A percentile compares a stretch with the other conserved stretches of the same genome.
These are phyloP conservation scores for Pseudocercospora fijiensis DNA, from an alignment of 2,329 filamentous ascomycete genomes.

Conservation along the genomic window DNA sequence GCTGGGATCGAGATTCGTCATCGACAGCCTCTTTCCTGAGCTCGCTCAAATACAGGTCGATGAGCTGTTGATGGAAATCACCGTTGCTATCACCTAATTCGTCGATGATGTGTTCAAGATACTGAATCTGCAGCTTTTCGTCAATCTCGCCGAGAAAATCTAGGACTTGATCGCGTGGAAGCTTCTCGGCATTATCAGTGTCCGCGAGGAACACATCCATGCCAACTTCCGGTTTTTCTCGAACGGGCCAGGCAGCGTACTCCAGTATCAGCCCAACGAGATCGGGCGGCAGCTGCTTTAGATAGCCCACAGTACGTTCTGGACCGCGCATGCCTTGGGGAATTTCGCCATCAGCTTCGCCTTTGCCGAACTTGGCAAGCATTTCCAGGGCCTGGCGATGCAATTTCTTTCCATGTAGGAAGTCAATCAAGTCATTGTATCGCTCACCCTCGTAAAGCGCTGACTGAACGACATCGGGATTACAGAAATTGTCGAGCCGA, in stretches of 20 bases:
- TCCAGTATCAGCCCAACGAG: constrained; percentile 89
- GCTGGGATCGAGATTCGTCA: constrained; percentile 40
- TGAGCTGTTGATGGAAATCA: constrained; percentile 81
- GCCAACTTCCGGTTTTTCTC: constrained; percentile 67
- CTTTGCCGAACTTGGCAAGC: constrained; percentile 73
- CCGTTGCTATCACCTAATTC: constrained; percentile 82
- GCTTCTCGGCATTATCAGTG: constrained; percentile 87
- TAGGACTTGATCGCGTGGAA: constrained; percentile 75
- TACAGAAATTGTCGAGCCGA: constrained; percentile 94
- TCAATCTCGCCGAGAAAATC: constrained; percentile 72
- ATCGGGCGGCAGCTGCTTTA: constrained; percentile 84
- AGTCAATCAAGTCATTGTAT: constrained; percentile 95
- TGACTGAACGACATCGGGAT: constrained; percentile 91
- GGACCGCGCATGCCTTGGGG: constrained; percentile 70
- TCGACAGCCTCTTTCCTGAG: constrained; percentile 42
- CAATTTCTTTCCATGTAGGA: constrained; percentile 91
- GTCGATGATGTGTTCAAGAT: constrained; percentile 85
- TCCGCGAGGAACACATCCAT: constrained; percentile 95
- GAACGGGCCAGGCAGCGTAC: constrained; percentile 84
- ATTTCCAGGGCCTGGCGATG: constrained; percentile 84
- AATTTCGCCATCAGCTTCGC: constrained; percentile 48
- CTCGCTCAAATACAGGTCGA: constrained; percentile 66
- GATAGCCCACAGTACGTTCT: constrained; percentile 77
- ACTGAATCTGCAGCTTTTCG: constrained; percentile 68
- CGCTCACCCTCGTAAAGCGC: constrained; percentile 83